Base-by-base conservation (phyloP, 148 eudicot genomes). In the Selenicereus undatus region DNA sequence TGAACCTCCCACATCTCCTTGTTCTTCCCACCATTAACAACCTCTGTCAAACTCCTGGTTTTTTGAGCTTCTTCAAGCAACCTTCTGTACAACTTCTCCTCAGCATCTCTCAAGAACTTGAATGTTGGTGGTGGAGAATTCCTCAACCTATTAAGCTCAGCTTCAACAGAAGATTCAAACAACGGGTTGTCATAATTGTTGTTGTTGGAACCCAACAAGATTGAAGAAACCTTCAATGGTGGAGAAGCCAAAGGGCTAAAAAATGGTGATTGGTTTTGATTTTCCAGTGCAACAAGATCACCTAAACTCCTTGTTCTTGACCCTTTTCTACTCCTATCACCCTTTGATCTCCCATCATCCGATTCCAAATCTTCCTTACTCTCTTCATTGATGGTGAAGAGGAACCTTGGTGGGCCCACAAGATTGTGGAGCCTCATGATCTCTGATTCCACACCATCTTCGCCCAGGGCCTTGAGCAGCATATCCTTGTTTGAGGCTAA, bases 61-160 rank as follows among this genome's bases (percentile, higher is more conserved):
- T 76, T 95, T 80, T 90, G 96, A 70, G 90, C 89, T 76, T 93
- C 96, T 51, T 95, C 94, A 81, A 85, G 62, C 79, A 91, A 77
- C 83, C 79, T 93, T 70, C 85, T 90, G 62, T 90, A 86, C 75
- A 95, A 74, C 71, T 95, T 95, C 88, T 95, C 97, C 82, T 95
- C 98, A 18, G 97, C 98, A 83, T 95, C 98, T 81, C 94, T 93
- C 85, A 95, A 86, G 82, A 95, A 95, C 89, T 93, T 93, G 76
- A 95, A 95, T 77, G 88, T 90, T 14, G 98, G 98, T 17, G 98
- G 98, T 5, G 98, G 96, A 10, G 98, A 95, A 60, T 93, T 86
- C 66, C 89, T 87, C 75, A 91, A 52, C 76, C 83, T 83, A 69
- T 76, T 79, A 6, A 93, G 10, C 54, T 91, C 98, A 4, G 90